Evolutionary conservation across 352 stramenopile species (phyloP).

Genomic region (Ophiocytium majus): DNA sequence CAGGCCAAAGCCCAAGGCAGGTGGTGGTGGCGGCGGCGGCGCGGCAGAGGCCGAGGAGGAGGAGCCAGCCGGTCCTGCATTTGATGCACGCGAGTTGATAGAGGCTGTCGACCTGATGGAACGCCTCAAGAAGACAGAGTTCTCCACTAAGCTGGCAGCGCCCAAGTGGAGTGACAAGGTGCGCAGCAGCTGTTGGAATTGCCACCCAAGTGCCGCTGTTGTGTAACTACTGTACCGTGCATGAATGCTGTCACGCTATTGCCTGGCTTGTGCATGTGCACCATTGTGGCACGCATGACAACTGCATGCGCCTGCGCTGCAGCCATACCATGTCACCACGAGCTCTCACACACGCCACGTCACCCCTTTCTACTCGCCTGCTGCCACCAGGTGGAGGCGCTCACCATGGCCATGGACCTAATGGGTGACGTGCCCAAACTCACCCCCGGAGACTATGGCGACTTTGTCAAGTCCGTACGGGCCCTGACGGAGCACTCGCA

Average conservation of each 20-base stretch:
- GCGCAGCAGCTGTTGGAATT: background rate
- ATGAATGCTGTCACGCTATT: no score
- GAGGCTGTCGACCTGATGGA: slow-evolving; percentile 50
- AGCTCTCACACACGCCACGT: background rate
- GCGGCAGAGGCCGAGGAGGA: background rate
- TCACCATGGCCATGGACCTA: slow-evolving; percentile 54
- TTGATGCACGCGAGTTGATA: slow-evolving; percentile 52
- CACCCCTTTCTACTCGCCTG: background rate
- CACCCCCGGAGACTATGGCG: slow-evolving; percentile 49
- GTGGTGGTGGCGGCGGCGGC: background rate
- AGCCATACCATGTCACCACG: no score
- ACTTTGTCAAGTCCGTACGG: slow-evolving; percentile 46
- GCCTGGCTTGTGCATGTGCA: no score
- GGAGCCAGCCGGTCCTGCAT: slow-evolving; percentile 13
- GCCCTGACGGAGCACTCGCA: slow-evolving; percentile 48
- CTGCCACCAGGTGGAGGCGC: slow-evolving; percentile 35
- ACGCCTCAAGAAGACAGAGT: slow-evolving; percentile 52
- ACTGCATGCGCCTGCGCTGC: no score
- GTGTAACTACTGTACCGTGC: no score
- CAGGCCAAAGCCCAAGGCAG: slow-evolving; percentile 17
- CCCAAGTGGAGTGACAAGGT: slow-evolving; percentile 54
- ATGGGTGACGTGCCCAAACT: slow-evolving; percentile 51
- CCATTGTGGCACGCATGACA: no score
- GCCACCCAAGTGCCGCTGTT: no score
- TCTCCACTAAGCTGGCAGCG: slow-evolving; percentile 36